Evolutionary conservation across 192 early-diverging fungal species (phyloP).

Genomic region (Backusella morwellensis): DNA sequence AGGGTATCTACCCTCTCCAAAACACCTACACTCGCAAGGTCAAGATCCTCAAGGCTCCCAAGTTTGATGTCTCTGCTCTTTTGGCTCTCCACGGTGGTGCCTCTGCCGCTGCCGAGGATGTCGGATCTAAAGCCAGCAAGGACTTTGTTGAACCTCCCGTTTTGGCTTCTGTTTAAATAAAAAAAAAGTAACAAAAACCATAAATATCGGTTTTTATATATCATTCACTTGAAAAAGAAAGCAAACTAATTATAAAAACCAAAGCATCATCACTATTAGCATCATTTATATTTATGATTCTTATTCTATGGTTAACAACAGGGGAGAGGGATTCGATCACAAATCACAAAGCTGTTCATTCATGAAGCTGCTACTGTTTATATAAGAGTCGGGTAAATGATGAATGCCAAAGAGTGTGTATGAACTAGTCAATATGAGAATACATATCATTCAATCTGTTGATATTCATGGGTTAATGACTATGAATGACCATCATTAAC

Average conservation of each 20-base stretch:
- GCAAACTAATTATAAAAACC: not conserved
- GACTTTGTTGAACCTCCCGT: slow-evolving; percentile 87
- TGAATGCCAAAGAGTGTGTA: no score
- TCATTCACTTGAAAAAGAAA: not conserved
- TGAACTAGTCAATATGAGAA: no score
- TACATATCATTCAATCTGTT: no score
- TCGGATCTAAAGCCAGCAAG: slow-evolving; percentile 66
- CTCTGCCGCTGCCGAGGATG: slow-evolving; percentile 73
- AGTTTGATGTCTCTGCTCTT: slow-evolving; percentile 93
- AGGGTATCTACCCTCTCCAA: slow-evolving; percentile 96
- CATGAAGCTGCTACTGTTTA: no score
- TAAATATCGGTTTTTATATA: not conserved
- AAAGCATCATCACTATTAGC: no score
- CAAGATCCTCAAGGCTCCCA: slow-evolving; percentile 98
- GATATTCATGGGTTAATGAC: no score
- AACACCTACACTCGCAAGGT: slow-evolving; percentile 96
- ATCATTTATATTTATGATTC: not conserved
- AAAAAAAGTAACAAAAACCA: not conserved
- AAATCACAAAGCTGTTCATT: no score
- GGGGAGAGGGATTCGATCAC: no score
- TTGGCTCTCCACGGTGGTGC: slow-evolving; percentile 94
- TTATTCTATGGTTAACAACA: not conserved
- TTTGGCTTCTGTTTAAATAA: slow-evolving; percentile 23
- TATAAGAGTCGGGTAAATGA: no score
- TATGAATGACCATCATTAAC: no score